These are phyloP conservation scores for Hydrangea macrophylla DNA, from an alignment of 148 eudicot genomes.

Conservation along the genomic window DNA sequence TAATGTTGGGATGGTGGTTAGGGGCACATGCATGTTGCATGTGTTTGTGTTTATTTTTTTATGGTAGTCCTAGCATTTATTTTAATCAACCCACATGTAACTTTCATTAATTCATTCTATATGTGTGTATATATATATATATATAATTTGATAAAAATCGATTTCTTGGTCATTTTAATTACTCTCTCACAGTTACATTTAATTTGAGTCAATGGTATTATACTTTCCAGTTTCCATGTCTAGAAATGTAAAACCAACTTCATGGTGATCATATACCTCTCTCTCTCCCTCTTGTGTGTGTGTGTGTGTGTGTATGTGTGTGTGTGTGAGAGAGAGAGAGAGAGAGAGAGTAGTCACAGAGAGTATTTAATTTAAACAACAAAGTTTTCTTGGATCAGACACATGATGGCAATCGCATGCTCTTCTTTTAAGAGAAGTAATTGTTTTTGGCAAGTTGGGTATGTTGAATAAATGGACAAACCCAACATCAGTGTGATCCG, in stretches of 20 bases:
- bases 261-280: neutral
- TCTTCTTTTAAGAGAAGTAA: too few species aligned
- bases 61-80: neutral
- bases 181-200: neutral
- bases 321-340: too few species aligned
- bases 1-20: slow-evolving; percentile 14
- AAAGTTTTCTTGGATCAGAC: too few species aligned
- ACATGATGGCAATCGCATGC: neutral
- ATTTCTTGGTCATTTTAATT: neutral
- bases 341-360: too few species aligned
- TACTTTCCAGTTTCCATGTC: neutral
- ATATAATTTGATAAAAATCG: too few species aligned
- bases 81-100: neutral
- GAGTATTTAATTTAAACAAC: too few species aligned
- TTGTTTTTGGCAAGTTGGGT: neutral
- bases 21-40: slow-evolving; percentile 16
- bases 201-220: neutral
- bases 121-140: too few species aligned
- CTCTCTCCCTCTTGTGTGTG: neutral
- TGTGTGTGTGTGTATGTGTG: too few species aligned
- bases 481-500: too few species aligned
- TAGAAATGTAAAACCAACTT: neutral
- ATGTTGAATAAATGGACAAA: too few species aligned
- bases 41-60: neutral
- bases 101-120: neutral